Evolutionary conservation across 164 flowering plant species (phyloP), one percentile per base, ranked within the genome.

Genomic region (Aristolochia contorta): DNA sequence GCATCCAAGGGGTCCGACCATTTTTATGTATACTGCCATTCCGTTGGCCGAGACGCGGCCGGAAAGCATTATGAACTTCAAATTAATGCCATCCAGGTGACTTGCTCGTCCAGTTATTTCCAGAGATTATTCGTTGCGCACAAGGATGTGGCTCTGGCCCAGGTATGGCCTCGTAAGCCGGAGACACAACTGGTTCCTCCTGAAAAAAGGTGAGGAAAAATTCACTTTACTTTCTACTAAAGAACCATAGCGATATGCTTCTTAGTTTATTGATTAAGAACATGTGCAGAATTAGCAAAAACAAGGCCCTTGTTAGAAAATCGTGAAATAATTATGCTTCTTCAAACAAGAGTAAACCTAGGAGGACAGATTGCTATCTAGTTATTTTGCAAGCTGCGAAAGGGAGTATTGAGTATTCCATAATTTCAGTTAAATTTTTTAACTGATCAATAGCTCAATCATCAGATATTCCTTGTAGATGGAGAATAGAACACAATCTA

Each of bases 41-140:
- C 84, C 1, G 72, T 82, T n/a, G 80, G 83, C 16, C 57, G 87
- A 12, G 74, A 77, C 13, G 82, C 82, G 0, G 71, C 73, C 20
- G 70, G 79, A 12, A 74, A 67, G 64, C 78, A 73, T 63, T 45
- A 9, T 15, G 68, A 47, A n/a, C 59, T 80, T 65, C 71, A 54
- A 13, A 77, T 69, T 60, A 80, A 79, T 57, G 87, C 83, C 43
- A 66, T 82, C 66, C 84, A 82, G 69, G 69, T 79, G 12, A 70
- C 76, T 47, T 82, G 84, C 69, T 82, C 83, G 0, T 75, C 84
- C 23, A 82, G 79, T 57, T 82, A 82, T 58, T 82, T 80, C 67
- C 82, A 78, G 59, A 72, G 79, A 69, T 65, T 67, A 6, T 82
- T 75, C 59, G 57, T 72, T 48, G 25, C 78, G 6, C 84, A 79